Evolutionary conservation across 345 rosid species (phyloP).

Genomic region (Melastoma malabathricum): DNA sequence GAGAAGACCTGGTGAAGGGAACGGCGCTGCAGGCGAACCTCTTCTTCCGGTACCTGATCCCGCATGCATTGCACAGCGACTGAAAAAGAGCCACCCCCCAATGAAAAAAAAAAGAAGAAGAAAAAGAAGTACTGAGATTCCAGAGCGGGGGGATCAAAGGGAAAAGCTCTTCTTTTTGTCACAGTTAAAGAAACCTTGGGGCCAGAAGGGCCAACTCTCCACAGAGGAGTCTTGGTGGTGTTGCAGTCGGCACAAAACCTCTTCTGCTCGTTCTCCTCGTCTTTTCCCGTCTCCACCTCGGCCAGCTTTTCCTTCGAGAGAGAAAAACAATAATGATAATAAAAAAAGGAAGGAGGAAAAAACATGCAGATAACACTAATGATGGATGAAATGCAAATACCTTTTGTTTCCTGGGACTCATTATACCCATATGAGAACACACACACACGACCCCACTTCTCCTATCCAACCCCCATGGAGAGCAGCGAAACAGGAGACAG

Average conservation of each 20-base stretch:
- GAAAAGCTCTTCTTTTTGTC: neutral
- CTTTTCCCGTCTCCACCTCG: slow-evolving; percentile 13
- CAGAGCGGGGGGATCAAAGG: neutral
- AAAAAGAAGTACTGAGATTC: neutral
- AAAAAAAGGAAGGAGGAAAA: neutral
- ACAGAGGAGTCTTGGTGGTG: slow-evolving; percentile 73
- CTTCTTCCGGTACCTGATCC: slow-evolving; percentile 65
- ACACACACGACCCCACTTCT: no score
- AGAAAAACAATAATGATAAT: neutral
- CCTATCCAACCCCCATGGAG: neutral
- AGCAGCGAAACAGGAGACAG: neutral
- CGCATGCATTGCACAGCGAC: slow-evolving; percentile 92
- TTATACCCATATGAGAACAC: no score
- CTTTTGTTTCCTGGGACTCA: no score
- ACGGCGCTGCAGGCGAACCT: slow-evolving; percentile 11
- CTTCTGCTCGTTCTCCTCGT: slow-evolving; percentile 14
- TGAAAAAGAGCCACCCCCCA: slow-evolving; percentile 20
- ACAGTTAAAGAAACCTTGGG: slow-evolving; percentile 43
- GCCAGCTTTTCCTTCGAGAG: neutral
- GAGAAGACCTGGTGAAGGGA: slow-evolving; percentile 13
- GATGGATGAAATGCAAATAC: no score
- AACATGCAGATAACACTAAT: no score
- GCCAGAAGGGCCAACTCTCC: slow-evolving; percentile 88
- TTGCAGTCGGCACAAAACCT: slow-evolving; percentile 58
- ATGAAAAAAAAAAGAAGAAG: neutral